Base-by-base conservation (phyloP, 768 basidiomycete genomes). In the Mycena albidolilacea region DNA sequence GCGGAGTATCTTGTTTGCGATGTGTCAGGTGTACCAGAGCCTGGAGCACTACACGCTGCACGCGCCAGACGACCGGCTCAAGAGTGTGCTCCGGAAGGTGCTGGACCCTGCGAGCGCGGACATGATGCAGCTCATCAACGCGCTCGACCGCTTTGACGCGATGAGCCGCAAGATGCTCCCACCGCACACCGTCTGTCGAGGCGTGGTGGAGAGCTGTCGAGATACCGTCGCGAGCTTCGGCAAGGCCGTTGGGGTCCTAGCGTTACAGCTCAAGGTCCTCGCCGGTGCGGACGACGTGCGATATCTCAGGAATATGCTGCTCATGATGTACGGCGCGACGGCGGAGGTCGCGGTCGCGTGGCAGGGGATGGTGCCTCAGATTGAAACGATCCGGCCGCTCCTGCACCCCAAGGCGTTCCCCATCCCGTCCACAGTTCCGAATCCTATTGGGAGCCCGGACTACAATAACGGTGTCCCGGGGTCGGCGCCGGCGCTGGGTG, bases 81-180 rank as follows among this genome's bases (percentile, higher is more conserved):
- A 95, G 7, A 90, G 92, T 5, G 89, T 95, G 8, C 87, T 99
- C 70, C 86, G 90, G 59, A 95, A 96, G 79, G 93, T 97, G 38
- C 89, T 98, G 69, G 93, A 95, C 74, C 93, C 96, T 14, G 95
- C 96, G 2, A 92, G 91, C 79, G 82, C 86, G 52, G 94, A 94
- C 77, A 94, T 98, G 88, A 86, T 89, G 69, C 90, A 91, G 73
- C 86, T 99, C 10, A 97, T 98, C 81, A 90, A 91, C 69, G 91
- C 95, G 2, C 88, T 99, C 67, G 97, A 98, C 80, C 91, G 92
- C 7, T 99, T 99, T 80, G 97, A 99, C 80, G 87, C 91, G 9
- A 88, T 91, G 77, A 92, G 93, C 73, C 89, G 92, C 67, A 90
- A 89, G 77, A 85, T 86, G 12, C 81, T 89, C 3, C 97, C 97